Base-by-base conservation (phyloP, 441 rosid species). In the Gossypium schwendimanii region DNA sequence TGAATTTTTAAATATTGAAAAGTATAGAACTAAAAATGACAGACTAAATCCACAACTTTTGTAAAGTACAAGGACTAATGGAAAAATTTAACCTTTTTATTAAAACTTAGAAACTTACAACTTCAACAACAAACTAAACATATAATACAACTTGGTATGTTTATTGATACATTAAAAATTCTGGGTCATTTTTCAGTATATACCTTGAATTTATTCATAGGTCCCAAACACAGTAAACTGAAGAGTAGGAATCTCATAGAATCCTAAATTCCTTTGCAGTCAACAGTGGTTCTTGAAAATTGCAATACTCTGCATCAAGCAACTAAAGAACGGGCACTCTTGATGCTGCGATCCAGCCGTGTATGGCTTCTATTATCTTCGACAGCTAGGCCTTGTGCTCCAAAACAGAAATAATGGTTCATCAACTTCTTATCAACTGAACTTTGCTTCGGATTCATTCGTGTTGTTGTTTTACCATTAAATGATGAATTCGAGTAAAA, bases 351-450 rank as follows among this genome's bases (percentile, higher is more conserved):
- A 61, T 69, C 74, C 33, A 80, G 60, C 69, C 67, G 63, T 55
- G 72, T 28, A 71, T 45, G 54, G 62, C 77, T 82, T 10, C 53
- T 63, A 15, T 77, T 75, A 74, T 80, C 88, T 45, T 85, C 87
- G 49, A 82, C 83, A 23, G 82, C 90, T 77, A 91, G 53, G 39
- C 88, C 89, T 74, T 83, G 81, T 63, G 94, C 91, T 8, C 97
- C 89, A 18, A 88, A 84, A 80, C 94, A 88, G 59, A 91, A 83
- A 36, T 84, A 89, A 73, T 77, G 86, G 77, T 91, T 88, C 96
- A 90, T 83, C 78, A 84, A 3, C 68, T 74, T 84, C 85, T 76
- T 83, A 53, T 88, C 60, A 6, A 83, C 21, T 3, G 89, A 83
- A 75, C 45, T 63, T 73, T 72, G 84, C 64, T 33, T 81, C 12